phyloP scores from a whole-genome alignment of 1,284 basidiomycete species.

The Leccinum angustisporum region DNA sequence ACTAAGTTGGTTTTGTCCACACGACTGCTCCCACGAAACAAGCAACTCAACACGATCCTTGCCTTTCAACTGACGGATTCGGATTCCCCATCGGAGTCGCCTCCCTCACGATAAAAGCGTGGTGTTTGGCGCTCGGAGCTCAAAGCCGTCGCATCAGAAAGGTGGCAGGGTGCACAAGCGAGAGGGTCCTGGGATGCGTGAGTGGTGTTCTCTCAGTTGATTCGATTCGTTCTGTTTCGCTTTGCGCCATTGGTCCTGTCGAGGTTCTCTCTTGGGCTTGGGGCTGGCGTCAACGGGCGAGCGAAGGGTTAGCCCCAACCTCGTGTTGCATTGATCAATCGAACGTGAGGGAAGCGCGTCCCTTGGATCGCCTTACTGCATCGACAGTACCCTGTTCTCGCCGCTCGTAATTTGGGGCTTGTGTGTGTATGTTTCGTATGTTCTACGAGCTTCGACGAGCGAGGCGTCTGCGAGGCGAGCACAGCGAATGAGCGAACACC shows the following conservation, averaged over 20 bases:
- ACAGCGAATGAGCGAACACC: background rate
- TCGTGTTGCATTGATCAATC: slow-evolving; percentile 14
- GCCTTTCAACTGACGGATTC: slow-evolving; percentile 65
- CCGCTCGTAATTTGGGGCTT: slow-evolving; percentile 2
- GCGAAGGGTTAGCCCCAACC: background rate
- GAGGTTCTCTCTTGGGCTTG: background rate
- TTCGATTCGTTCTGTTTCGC: background rate
- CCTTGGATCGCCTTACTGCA: slow-evolving; percentile 1
- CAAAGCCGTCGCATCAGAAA: slow-evolving; percentile 48
- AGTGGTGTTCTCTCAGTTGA: slow-evolving; percentile 20
- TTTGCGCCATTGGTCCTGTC: background rate
- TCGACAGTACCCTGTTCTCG: slow-evolving; percentile 5
- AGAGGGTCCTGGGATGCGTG: slow-evolving; percentile 63
- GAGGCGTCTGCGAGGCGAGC: slow-evolving; percentile 18
- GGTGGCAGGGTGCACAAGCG: slow-evolving; percentile 62
- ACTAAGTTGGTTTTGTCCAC: background rate
- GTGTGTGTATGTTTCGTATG: slow-evolving; percentile 1
- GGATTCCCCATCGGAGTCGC: slow-evolving; percentile 43
- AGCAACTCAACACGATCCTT: slow-evolving; percentile 71
- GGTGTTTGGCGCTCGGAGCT: slow-evolving; percentile 53
- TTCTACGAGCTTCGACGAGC: slow-evolving; percentile 13
- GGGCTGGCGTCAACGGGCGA: background rate
- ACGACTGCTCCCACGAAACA: slow-evolving; percentile 50
- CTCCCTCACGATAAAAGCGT: slow-evolving; percentile 44
- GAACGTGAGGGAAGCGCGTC: slow-evolving; percentile 18